Percentiles rank a stretch among this genome's conserved stretches.
Conservation (phyloP, 2,329 filamentous ascomycete genomes). For the Xylariaceae sp. region DNA sequence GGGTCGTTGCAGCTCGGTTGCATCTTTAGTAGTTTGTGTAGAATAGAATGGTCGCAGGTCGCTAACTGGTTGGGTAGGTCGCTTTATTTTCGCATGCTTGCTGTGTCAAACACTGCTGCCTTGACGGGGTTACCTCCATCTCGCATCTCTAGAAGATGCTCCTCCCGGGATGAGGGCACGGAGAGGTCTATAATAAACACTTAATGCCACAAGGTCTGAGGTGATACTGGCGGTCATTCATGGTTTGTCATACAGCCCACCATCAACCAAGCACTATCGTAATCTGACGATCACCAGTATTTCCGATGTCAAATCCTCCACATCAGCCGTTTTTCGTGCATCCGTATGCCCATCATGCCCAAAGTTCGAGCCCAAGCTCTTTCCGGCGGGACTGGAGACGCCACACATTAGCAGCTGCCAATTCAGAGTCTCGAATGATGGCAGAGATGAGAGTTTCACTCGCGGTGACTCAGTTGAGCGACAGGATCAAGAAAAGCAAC, state of each 20-base stretch:
- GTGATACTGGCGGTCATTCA: too few relatives aligned
- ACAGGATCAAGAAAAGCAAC: slow-evolving; percentile 25
- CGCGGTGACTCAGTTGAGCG: slow-evolving; percentile 25
- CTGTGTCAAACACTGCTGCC: not conserved
- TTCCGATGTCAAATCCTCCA: slow-evolving; percentile 1
- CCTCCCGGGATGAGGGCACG: too few relatives aligned
- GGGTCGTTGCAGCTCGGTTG: not conserved
- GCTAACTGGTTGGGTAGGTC: not conserved
- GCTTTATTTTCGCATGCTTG: not conserved
- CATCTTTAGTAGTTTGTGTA: not conserved
- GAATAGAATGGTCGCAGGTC: not conserved
- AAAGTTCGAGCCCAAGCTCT: not conserved
- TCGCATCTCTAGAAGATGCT: too few relatives aligned
- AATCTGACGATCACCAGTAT: not conserved
- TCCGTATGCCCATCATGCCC: slow-evolving; percentile 10
- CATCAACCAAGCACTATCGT: too few relatives aligned
- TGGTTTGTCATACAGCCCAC: too few relatives aligned
- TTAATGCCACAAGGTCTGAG: too few relatives aligned
- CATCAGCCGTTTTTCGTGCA: slow-evolving; percentile 16
- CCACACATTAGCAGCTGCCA: too few relatives aligned
- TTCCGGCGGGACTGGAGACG: too few relatives aligned
- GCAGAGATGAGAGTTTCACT: slow-evolving; percentile 26
- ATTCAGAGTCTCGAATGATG: slow-evolving; percentile 4
- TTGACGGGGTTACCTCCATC: too few relatives aligned
- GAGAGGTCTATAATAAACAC: too few relatives aligned